These are phyloP conservation scores for Daldinia caldariorum DNA, from an alignment of 495 filamentous ascomycete genomes.

Conservation along the genomic window DNA sequence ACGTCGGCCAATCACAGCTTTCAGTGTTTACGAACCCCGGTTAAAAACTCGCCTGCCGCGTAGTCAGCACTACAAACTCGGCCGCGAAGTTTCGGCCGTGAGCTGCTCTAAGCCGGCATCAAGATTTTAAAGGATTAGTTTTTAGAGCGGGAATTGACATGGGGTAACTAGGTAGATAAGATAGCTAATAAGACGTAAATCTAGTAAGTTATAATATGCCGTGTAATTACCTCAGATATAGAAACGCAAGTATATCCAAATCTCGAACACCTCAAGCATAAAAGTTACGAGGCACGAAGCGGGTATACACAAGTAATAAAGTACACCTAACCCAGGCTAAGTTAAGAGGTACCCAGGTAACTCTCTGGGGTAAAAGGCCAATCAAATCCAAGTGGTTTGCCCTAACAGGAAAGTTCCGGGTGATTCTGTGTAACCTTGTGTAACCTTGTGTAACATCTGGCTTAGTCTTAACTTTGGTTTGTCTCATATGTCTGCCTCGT, in stretches of 20 bases:
- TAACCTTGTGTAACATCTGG: neutral
- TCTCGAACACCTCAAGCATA: too few species aligned
- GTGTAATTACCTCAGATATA: too few species aligned
- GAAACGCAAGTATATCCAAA: too few species aligned
- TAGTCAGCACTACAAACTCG: slow-evolving; percentile 8
- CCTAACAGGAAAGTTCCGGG: neutral
- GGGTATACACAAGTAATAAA: too few species aligned
- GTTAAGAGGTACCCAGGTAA: too few species aligned
- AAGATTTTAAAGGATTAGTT: neutral
- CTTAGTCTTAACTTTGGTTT: neutral
- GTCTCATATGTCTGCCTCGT: neutral
- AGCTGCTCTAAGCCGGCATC: slow-evolving; percentile 1
- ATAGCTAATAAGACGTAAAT: too few species aligned
- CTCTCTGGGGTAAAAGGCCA: neutral
- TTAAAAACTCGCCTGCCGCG: neutral
- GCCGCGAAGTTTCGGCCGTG: slow-evolving; percentile 5
- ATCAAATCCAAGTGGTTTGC: neutral
- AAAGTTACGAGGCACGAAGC: too few species aligned
- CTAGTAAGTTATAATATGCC: too few species aligned
- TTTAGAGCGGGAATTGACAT: neutral
- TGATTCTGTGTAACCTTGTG: neutral
- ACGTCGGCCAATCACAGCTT: neutral
- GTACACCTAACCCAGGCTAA: too few species aligned
- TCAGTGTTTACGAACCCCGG: neutral
- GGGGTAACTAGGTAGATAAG: too few species aligned